phyloP scores from a whole-genome alignment of 2,329 filamentous ascomycete genomes.

The Trichophyton verrucosum region DNA sequence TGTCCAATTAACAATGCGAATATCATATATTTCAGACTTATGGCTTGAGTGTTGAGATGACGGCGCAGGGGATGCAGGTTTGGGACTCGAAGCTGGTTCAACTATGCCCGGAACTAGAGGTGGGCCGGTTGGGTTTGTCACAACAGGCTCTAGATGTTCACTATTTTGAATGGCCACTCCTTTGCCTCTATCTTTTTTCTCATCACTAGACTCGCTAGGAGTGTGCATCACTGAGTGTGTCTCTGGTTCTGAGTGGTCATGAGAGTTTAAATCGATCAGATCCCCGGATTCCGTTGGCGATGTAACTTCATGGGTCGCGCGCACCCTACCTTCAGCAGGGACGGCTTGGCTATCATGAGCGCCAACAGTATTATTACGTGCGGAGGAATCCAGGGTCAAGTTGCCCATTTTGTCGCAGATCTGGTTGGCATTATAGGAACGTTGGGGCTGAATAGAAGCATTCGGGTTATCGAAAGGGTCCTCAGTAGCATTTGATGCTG shows the following conservation, averaged over 20 bases:
- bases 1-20: conserved; percentile 81
- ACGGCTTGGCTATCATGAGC: not conserved
- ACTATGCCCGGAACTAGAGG: not conserved
- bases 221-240: not conserved
- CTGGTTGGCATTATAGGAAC: not conserved
- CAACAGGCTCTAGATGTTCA: not conserved
- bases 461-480: not conserved
- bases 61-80: not conserved
- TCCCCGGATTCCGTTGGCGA: not conserved
- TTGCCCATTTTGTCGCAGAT: not conserved
- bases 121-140: not conserved
- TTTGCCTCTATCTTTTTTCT: not conserved
- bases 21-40: conserved; percentile 67
- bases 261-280: not conserved
- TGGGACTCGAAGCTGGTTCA: not conserved
- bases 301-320: not conserved
- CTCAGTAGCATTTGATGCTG: not conserved
- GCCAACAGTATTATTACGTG: not conserved
- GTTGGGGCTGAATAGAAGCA: not conserved
- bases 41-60: not conserved
- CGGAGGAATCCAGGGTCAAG: not conserved
- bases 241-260: not conserved
- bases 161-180: not conserved
- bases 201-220: not conserved
- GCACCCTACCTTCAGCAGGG: not conserved